These are phyloP conservation scores for Suillus sp. DNA, from an alignment of 768 basidiomycete genomes.

Conservation along the genomic window DNA sequence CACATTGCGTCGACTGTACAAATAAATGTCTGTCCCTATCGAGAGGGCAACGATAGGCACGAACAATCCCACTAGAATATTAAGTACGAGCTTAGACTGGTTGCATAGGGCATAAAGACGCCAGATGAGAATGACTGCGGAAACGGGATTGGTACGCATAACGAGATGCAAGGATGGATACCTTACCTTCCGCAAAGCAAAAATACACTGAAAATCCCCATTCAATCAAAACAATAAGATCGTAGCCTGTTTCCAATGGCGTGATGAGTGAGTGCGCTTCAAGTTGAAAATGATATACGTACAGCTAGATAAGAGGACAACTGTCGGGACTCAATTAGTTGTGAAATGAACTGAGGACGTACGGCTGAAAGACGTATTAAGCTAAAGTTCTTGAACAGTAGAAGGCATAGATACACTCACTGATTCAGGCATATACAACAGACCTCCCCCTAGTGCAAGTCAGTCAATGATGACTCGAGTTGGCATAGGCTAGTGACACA, in stretches of 20 bases:
- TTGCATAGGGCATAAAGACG: constrained; percentile 3
- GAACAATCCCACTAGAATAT: constrained; percentile 1
- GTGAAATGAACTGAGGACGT: background rate
- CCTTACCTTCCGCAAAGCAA: background rate
- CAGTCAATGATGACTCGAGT: background rate
- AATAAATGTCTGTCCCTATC: constrained; percentile 2
- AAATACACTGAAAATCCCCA: constrained; percentile 9
- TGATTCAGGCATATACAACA: constrained; percentile 6
- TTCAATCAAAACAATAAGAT: constrained; percentile 3
- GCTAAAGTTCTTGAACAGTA: background rate
- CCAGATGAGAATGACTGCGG: constrained; percentile 7
- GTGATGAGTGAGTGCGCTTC: background rate
- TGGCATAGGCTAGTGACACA: background rate
- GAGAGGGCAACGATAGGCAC: constrained; percentile 1
- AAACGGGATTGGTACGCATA: background rate
- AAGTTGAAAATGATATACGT: background rate
- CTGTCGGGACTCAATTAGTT: background rate
- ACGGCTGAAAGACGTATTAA: background rate
- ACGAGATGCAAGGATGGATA: background rate
- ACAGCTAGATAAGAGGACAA: background rate
- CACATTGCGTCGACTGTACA: background rate
- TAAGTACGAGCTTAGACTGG: constrained; percentile 1
- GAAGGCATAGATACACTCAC: background rate
- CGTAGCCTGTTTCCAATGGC: background rate
- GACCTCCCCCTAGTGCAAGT: constrained; percentile 6